Conservation (phyloP, 495 filamentous ascomycete species). For the Penicillium ochrochloron region DNA sequence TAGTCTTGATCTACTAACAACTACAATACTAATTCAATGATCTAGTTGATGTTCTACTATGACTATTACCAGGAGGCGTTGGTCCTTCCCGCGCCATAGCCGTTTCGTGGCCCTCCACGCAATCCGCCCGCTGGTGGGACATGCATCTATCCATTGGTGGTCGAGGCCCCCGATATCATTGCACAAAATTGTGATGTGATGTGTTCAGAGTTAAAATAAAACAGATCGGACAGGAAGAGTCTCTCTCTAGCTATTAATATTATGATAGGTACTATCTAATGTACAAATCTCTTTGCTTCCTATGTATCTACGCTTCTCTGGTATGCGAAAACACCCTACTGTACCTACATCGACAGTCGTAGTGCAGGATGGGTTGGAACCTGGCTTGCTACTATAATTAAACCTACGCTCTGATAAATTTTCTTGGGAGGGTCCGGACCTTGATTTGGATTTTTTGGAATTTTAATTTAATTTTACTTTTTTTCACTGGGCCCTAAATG, state of each 20-base stretch:
- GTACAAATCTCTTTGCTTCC: not conserved
- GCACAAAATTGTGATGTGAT: not conserved
- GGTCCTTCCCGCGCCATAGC: slow-evolving; percentile 11
- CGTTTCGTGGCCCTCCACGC: slow-evolving; percentile 30
- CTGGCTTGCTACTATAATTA: slow-evolving; percentile 17
- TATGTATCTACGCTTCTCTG: not conserved
- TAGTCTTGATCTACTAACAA: not conserved
- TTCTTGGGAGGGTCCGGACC: not conserved
- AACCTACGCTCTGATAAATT: slow-evolving; percentile 4
- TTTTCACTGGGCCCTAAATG: slow-evolving; percentile 6
- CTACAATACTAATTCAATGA: too few relatives aligned
- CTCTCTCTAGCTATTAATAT: not conserved
- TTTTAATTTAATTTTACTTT: not conserved
- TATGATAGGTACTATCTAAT: not conserved
- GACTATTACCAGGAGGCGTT: not conserved
- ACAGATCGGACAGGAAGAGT: too few relatives aligned
- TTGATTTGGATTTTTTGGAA: slow-evolving; percentile 6
- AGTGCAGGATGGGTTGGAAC: not conserved
- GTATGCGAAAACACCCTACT: not conserved
- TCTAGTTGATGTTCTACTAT: too few relatives aligned
- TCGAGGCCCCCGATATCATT: slow-evolving; percentile 1
- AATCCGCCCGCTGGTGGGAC: slow-evolving; percentile 16
- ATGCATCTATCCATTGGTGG: not conserved
- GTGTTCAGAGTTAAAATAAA: not conserved
- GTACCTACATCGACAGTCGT: too few relatives aligned